Evolutionary conservation across 1,284 basidiomycete genomes (phyloP).

Genomic region (Pyrrhoderma noxium): DNA sequence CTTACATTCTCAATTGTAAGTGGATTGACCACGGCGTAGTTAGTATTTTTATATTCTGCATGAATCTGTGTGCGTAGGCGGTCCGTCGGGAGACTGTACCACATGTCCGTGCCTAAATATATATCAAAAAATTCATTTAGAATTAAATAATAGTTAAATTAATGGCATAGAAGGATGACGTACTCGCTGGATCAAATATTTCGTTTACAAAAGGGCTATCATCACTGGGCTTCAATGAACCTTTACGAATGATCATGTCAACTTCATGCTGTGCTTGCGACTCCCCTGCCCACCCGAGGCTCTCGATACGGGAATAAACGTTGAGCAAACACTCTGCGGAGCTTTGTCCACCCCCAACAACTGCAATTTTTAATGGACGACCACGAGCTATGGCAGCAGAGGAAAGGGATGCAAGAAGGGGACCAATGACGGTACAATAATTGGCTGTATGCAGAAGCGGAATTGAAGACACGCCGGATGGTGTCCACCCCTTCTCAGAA

Average conservation of each 20-base stretch:
- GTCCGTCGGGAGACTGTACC: slow-evolving; percentile 34
- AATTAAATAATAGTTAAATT: neutral
- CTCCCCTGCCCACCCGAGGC: slow-evolving; percentile 22
- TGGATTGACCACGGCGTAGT: slow-evolving; percentile 52
- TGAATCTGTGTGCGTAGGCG: slow-evolving; percentile 32
- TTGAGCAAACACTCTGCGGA: slow-evolving; percentile 49
- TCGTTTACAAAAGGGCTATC: slow-evolving; percentile 54
- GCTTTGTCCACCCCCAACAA: slow-evolving; percentile 51
- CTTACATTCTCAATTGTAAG: slow-evolving; percentile 35
- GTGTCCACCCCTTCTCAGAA: neutral
- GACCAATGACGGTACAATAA: slow-evolving; percentile 35
- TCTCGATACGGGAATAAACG: slow-evolving; percentile 36
- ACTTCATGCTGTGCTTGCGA: slow-evolving; percentile 30
- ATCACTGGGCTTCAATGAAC: slow-evolving; percentile 48
- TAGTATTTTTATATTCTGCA: slow-evolving; percentile 44
- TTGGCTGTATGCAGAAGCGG: slow-evolving; percentile 39
- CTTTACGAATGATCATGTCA: slow-evolving; percentile 49
- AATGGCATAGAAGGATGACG: slow-evolving; percentile 20
- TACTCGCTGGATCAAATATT: slow-evolving; percentile 48
- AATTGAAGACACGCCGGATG: slow-evolving; percentile 17
- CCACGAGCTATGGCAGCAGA: slow-evolving; percentile 1
- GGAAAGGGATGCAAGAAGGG: slow-evolving; percentile 29
- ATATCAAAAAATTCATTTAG: slow-evolving; percentile 8
- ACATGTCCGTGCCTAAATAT: slow-evolving; percentile 32
- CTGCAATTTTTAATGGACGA: slow-evolving; percentile 37